Conservation (phyloP, 1,284 basidiomycete species). For the Irpex rosettiformis region DNA sequence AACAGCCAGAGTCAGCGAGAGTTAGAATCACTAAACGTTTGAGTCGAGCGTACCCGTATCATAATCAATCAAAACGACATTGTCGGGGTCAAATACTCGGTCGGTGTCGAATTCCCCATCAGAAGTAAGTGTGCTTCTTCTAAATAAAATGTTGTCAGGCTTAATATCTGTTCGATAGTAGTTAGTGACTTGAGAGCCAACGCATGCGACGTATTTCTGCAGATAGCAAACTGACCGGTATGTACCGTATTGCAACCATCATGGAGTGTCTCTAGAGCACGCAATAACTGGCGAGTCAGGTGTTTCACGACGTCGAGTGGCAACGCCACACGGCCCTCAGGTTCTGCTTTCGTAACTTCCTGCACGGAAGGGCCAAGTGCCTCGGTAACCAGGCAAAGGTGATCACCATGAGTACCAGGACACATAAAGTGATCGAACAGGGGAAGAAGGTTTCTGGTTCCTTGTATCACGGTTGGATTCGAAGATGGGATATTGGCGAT, state of each 20-base stretch:
- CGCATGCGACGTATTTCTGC: background rate
- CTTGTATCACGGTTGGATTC: no score
- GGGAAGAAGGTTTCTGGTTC: background rate
- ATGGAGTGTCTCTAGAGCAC: background rate
- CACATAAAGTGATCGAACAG: background rate
- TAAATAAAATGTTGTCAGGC: background rate
- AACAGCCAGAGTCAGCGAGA: background rate
- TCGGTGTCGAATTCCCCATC: background rate
- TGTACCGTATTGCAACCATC: background rate
- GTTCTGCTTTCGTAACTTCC: background rate
- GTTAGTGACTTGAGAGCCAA: background rate
- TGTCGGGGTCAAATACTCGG: background rate
- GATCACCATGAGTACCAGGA: background rate
- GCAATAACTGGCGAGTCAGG: background rate
- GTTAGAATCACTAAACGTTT: background rate
- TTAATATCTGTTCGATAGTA: background rate
- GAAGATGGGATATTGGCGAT: background rate
- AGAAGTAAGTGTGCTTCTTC: background rate
- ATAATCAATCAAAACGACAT: background rate
- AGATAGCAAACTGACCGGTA: background rate
- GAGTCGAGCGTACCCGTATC: background rate
- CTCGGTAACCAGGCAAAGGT: background rate
- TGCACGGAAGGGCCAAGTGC: background rate
- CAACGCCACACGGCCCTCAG: background rate
- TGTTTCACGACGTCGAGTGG: background rate